Evolutionary conservation across 768 basidiomycete species (phyloP), one percentile per base, ranked within the genome.

Genomic region (Myochromella boudieri): DNA sequence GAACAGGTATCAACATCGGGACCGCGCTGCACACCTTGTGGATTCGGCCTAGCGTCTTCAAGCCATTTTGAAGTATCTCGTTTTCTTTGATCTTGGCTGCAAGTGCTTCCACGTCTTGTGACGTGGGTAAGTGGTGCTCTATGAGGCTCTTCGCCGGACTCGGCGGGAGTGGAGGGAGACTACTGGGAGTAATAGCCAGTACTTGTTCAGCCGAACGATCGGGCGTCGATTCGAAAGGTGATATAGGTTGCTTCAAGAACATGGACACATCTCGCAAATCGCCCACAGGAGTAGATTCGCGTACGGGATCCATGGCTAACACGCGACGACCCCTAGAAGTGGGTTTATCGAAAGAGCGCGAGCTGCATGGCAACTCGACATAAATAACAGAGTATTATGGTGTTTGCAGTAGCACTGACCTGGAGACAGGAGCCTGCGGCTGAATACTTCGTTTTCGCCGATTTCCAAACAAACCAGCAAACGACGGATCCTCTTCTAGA

Each of bases 401-500:
- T n/a, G 43, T 38, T 24, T 1, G 21, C 12, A 6, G 32, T 6
- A n/a, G 2, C 2, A 28, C 20, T 34, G 29, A 39, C 22, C 36
- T 29, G 27, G 37, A 28, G 20, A 60, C 39, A 40, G 55, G 31
- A 40, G 61, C 26, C 42, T 60, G 62, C 11, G 74, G 71, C 52
- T 75, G 74, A 24, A 68, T 70, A 36, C 72, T 74, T 42, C 71
- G 62, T 54, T 70, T 69, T 59, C 71, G 67, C 53, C 69, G 66
- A 45, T 65, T 63, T 51, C 70, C 49, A 38, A 45, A 84, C 14
- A 87, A 67, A 15, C 85, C 84, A 4, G 75, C 49, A 56, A 85
- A 87, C 1, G 46, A 57, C 14, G 81, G 76, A 40, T 84, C 68
- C 22, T 82, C 80, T 54, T 82, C 81, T 20, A 86, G 57, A 26